phyloP scores from a whole-genome alignment of 225 moss, liverwort and hornwort species.

The Polytrichum commune region DNA sequence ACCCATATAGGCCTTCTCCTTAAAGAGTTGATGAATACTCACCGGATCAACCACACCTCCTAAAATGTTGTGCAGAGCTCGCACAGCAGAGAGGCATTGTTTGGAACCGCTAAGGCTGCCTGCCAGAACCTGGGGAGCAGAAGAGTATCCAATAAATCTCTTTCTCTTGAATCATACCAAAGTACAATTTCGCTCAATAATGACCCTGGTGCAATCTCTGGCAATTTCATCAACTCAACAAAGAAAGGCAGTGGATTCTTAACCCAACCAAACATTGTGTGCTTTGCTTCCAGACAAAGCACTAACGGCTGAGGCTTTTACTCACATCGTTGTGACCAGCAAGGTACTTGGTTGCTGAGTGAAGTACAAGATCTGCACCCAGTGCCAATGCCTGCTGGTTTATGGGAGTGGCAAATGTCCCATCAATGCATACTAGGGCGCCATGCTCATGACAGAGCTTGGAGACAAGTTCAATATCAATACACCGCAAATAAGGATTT shows the following conservation, averaged over 20 bases:
- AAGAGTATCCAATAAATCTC: background rate
- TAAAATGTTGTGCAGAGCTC: constrained; percentile 87
- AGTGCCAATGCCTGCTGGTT: constrained; percentile 90
- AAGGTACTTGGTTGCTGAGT: constrained; percentile 97
- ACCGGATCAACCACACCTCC: constrained; percentile 97
- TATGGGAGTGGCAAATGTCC: constrained; percentile 97
- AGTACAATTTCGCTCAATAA: too few relatives aligned
- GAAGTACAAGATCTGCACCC: constrained; percentile 93
- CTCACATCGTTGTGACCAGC: constrained; percentile 99
- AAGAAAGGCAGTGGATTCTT: too few relatives aligned
- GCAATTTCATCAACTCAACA: too few relatives aligned
- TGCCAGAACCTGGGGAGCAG: constrained; percentile 71
- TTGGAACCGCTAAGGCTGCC: constrained; percentile 93
- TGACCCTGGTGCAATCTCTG: too few relatives aligned
- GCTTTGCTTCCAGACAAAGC: too few relatives aligned
- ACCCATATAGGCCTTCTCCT: background rate
- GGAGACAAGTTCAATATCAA: constrained; percentile 86
- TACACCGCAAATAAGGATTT: constrained; percentile 98
- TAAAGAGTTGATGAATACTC: constrained; percentile 12
- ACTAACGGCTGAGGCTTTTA: background rate
- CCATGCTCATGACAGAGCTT: constrained; percentile 84
- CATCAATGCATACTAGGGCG: constrained; percentile 88
- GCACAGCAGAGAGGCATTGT: constrained; percentile 74
- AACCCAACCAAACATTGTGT: too few relatives aligned
- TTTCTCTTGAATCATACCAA: too few relatives aligned